Evolutionary conservation across 106 monocot species (phyloP), one percentile per base, ranked within the genome.

Genomic region (Platanthera guangdongensis): DNA sequence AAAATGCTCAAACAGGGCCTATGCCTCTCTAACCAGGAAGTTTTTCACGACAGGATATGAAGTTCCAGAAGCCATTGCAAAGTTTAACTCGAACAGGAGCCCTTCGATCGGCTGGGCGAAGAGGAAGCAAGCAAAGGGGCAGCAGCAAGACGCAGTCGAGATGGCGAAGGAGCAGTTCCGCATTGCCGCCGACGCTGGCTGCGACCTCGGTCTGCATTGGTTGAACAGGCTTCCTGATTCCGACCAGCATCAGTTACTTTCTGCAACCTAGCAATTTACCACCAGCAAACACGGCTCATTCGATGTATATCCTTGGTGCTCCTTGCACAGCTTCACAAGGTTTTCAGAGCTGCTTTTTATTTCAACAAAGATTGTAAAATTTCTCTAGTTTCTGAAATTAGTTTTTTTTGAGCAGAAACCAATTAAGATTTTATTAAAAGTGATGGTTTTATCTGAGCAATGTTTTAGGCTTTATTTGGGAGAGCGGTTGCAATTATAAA

Each of bases 141-240:
- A 71, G 25, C 71, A 69, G 32, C 62, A 52, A 22, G 88, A 88
- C 52, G 84, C 81, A 3, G 9, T 86, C 45, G 81, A 81, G 76
- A 73, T 55, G 75, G 91, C 91, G n/a, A 92, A 88, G 74, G 84
- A 92, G 53, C 88, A 92, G 47, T 92, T 92, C 54, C 88, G 82
- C 49, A 75, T 84, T 51, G 91, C 91, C 7, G 88, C 91, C 0
- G 80, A 86, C 14, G 79, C 84, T 52, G 88, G 88, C 1, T 86
- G 78, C 54, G 91, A 92, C 19, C 88, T 92, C 1, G 91, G 91
- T 47, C 76, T 86, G 51, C 83, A 73, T 63, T 92, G 91, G 91
- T 45, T 88, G 60, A 88, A 88, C 74, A 80, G 88, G 79, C 84
- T 92, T 3, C 55, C 68, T 13, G 88, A 80, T 67, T 45, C 49